Percentiles rank a stretch among this genome's conserved stretches.
These are phyloP conservation scores for Rhizopogon roseolus DNA, from an alignment of 768 basidiomycete genomes.

Conservation along the genomic window DNA sequence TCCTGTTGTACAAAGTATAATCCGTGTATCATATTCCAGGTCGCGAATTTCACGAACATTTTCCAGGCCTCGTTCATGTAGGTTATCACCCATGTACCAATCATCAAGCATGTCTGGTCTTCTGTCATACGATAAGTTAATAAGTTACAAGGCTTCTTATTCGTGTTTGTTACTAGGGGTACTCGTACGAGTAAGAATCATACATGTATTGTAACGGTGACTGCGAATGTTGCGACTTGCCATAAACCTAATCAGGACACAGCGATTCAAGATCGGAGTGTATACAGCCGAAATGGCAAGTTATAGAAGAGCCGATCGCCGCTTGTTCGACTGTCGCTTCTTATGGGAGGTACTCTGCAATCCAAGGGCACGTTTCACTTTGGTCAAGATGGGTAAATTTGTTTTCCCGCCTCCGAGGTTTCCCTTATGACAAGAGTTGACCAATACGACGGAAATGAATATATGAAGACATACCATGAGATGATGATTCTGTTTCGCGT, in stretches of 20 bases:
- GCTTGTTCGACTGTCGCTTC: background rate
- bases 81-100: background rate
- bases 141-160: too few species aligned
- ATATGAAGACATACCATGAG: constrained; percentile 35
- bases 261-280: too few species aligned
- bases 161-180: too few species aligned
- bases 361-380: constrained; percentile 46
- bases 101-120: background rate
- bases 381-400: constrained; percentile 48
- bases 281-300: background rate
- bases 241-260: too few species aligned
- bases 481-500: constrained; percentile 41
- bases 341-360: constrained; percentile 40
- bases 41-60: constrained; percentile 4
- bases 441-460: background rate
- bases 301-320: background rate
- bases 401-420: constrained; percentile 21
- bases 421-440: constrained; percentile 30
- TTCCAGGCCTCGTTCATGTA: background rate
- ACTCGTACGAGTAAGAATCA: too few species aligned
- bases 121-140: background rate
- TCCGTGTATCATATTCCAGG: constrained; percentile 19
- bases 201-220: too few species aligned
- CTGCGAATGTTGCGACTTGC: too few species aligned
- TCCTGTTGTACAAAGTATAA: constrained; percentile 14